Percentiles rank a stretch among this genome's conserved stretches.
Evolutionary conservation across 176 grass and related monocot genomes (phyloP).

Genomic region (Calamus simplicifolius): DNA sequence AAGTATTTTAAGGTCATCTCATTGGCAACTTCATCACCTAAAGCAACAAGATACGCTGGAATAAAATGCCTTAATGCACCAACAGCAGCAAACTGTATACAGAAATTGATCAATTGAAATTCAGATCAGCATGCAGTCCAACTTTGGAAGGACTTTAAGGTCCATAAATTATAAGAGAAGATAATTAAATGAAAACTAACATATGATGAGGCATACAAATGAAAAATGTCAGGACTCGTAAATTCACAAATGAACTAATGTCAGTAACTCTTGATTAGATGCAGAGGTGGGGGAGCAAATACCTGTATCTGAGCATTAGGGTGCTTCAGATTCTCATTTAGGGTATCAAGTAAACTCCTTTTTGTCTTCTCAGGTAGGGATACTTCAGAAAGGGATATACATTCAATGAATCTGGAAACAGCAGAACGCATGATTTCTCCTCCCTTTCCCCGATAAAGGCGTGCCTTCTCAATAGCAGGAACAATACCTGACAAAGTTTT

Average conservation of each 20-base stretch:
- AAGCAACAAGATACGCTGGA: conserved; percentile 70
- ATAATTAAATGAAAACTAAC: background rate
- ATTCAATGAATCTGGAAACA: conserved; percentile 91
- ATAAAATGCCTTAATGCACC: conserved; percentile 78
- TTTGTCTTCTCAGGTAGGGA: conserved; percentile 84
- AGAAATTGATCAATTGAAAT: background rate
- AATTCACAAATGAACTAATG: too few relatives aligned
- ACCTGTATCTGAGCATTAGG: conserved; percentile 98
- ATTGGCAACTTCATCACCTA: conserved; percentile 50
- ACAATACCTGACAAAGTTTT: conserved; percentile 73
- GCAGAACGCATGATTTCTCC: conserved; percentile 91
- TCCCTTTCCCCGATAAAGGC: conserved; percentile 95
- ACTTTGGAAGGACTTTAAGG: too few relatives aligned
- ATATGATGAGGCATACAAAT: conserved; percentile 3
- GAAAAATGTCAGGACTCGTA: too few relatives aligned
- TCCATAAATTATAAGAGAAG: too few relatives aligned
- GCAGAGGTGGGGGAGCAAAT: background rate
- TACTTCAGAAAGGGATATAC: conserved; percentile 66
- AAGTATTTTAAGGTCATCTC: conserved; percentile 55
- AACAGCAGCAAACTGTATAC: conserved; percentile 68
- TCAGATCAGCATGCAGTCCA: too few relatives aligned
- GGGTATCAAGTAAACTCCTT: conserved; percentile 73
- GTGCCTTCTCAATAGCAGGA: conserved; percentile 85
- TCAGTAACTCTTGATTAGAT: background rate
- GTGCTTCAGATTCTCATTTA: conserved; percentile 94